Evolutionary conservation across 768 basidiomycete genomes (phyloP), one percentile per base, ranked within the genome.

Genomic region (Podaxis sp.): DNA sequence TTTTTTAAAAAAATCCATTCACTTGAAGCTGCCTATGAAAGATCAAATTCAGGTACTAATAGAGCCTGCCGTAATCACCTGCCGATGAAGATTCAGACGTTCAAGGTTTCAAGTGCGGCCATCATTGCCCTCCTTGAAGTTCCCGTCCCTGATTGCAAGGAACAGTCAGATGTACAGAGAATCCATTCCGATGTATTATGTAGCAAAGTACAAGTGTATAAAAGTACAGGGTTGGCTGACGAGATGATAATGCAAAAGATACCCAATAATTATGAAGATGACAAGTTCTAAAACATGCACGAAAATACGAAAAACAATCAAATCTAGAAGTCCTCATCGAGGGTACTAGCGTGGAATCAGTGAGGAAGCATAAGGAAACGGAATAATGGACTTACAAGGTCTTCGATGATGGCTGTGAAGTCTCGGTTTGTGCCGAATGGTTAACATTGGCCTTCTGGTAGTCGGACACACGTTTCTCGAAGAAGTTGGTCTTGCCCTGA

Each of bases 401-500:
- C 60, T 75, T 75, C 40, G 70, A 70, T 49, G 74, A 68, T 49
- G 67, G 59, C 52, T 69, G 60, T 38, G 67, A 56, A 53, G 67
- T 48, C 58, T 73, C 72, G 22, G 67, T 60, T 55, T 66, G 65
- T 49, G 71, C 55, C 87, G 82, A 73, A 86, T 91, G 79, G 91
- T 94, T 72, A 57, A 76, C 67, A 20, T 68, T 68, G 30, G 90
- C 90, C 68, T 87, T 91, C 11, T 87, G 80, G 66, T 93, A 93
- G 30, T 92, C 90, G 4, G 93, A 94, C 4, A 97, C 96, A 3
- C 95, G 84, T 77, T 96, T 96, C 79, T 97, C 95, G 73, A 96
- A 97, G 77, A 97, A 99, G 79, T 97, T 96, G 44, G 95, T 95
- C 82, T 99, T 99, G 62, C 96, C 96, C 75, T 95, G 91, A 11